Evolutionary conservation across 2,329 filamentous ascomycete species (phyloP), one percentile per base, ranked within the genome.

Genomic region (Pyricularia pennisetigena): DNA sequence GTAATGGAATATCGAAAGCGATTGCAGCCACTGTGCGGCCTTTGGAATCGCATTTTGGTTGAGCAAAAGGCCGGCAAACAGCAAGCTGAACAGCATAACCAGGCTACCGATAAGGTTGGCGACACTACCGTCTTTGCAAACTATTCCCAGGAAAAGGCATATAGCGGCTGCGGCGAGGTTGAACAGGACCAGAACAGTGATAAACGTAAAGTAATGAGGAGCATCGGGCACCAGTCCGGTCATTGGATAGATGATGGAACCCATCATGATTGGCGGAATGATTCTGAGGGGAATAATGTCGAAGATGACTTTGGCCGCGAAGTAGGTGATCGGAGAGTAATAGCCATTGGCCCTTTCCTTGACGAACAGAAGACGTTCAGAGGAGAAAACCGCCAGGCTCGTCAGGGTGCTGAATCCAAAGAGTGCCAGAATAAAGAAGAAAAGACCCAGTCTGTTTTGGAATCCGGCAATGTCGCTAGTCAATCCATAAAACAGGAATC

Each of bases 321-420:
- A 99, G 79, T 99, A 99, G 0, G 94, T 96, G 66, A 97, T 84
- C 0, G 95, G 95, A 0, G 91, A 86, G 77, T 99, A 99, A 79
- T 99, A 99, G 1, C 95, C 94, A 76, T 99, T 99, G 54, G 95
- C 95, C 71, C 95, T 86, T 78, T 99, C 95, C 65, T 95, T 88
- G 12, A 97, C 89, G 76, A 99, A 99, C 54, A 99, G 82, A 8
- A 97, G 85, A 63, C 95, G 86, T 78, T 99, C 95, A 0, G 92
- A 87, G 0, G 93, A 93, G 78, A 99, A 99, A 12, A 97, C 94
- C 32, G 91, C 97, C 68, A 99, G 83, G 73, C 92, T 96, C 0
- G 95, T 98, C 57, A 99, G 83, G 0, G 94, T 97, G 78, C 93
- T 97, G 82, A 99, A 99, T 10, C 95, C 95, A 74, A 98, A 99